These are phyloP conservation scores for Cadophora sp. DNA, from an alignment of 2,329 filamentous ascomycete species.

Conservation along the genomic window DNA sequence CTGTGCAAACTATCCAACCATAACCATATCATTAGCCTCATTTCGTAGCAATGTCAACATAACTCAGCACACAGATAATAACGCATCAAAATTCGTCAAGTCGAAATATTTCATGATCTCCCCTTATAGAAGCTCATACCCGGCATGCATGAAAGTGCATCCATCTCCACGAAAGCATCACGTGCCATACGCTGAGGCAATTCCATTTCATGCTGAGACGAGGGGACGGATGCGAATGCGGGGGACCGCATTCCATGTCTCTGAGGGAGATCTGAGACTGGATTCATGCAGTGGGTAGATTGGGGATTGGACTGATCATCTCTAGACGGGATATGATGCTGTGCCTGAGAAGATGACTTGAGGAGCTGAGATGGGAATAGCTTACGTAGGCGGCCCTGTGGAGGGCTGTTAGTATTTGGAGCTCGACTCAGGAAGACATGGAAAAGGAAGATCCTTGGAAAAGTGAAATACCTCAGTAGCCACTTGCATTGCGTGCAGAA, in stretches of 20 bases:
- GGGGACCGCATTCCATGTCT: constrained; percentile 14
- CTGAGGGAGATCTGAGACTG: constrained; percentile 4
- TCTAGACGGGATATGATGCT: neutral
- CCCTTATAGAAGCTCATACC: neutral
- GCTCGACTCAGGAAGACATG: neutral
- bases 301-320: neutral
- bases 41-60: neutral
- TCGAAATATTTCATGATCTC: constrained; percentile 1
- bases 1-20: constrained; percentile 76
- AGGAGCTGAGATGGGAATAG: neutral
- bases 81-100: neutral
- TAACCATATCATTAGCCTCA: neutral
- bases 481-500: constrained; percentile 96
- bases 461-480: constrained; percentile 74
- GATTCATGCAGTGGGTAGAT: constrained; percentile 7
- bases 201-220: constrained; percentile 3
- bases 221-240: constrained; percentile 11
- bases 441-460: constrained; percentile 14
- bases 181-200: constrained; percentile 17
- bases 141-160: neutral
- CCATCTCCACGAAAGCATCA: constrained; percentile 11
- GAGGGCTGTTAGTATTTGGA: neutral
- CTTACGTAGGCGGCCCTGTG: constrained; percentile 19
- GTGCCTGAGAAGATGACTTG: neutral
- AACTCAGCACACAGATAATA: neutral